phyloP scores from a whole-genome alignment of 176 grass and related monocot genomes.

The Zoysia japonica region DNA sequence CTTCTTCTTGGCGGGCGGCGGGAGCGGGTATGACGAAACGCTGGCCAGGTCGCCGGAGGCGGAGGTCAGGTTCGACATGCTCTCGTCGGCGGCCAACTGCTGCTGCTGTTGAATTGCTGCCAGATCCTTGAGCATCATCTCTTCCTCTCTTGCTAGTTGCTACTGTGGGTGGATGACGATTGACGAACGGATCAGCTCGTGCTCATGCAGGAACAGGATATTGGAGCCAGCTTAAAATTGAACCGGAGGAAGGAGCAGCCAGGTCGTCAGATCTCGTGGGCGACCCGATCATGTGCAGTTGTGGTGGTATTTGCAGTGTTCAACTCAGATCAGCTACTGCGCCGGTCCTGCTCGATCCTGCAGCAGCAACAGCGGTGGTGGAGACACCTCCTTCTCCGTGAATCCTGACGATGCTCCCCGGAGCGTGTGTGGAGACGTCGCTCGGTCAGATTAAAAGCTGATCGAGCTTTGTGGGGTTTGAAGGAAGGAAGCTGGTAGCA shows the following conservation, averaged over 20 bases:
- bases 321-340: slow-evolving; percentile 30
- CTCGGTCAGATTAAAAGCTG: background rate
- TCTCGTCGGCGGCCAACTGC: slow-evolving; percentile 64
- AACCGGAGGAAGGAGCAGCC: background rate
- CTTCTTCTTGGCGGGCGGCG: slow-evolving; percentile 79
- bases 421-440: background rate
- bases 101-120: slow-evolving; percentile 67
- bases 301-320: slow-evolving; percentile 53
- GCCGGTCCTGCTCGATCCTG: slow-evolving; percentile 15
- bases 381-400: slow-evolving; percentile 3
- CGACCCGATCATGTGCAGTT: slow-evolving; percentile 40
- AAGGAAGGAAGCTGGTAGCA: background rate
- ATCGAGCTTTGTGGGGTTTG: slow-evolving; percentile 21
- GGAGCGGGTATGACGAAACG: slow-evolving; percentile 64
- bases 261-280: slow-evolving; percentile 30
- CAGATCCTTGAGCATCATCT: slow-evolving; percentile 67
- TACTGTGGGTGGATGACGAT: slow-evolving; percentile 2
- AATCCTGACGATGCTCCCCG: background rate
- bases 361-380: slow-evolving; percentile 20
- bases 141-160: background rate
- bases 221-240: background rate
- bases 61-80: slow-evolving; percentile 96
- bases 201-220: background rate
- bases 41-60: slow-evolving; percentile 81
- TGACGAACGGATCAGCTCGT: background rate